Base-by-base conservation (phyloP, 208 protist species). In the Crithidia fasciculata region DNA sequence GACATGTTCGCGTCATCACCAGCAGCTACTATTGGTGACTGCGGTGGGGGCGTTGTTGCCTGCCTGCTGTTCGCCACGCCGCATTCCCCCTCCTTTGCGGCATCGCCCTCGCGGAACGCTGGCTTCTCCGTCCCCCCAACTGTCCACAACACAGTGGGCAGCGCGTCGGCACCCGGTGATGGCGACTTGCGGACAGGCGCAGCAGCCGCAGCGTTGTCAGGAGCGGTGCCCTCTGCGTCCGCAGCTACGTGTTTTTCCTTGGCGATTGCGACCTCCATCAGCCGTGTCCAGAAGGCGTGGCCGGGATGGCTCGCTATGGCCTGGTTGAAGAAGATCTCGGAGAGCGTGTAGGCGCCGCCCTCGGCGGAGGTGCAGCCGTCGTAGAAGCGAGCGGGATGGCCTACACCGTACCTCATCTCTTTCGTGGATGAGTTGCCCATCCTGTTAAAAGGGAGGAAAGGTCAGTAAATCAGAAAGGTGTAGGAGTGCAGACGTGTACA, bases 321-420 rank as follows among this genome's bases (percentile, higher is more conserved):
- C 40, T 76, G 60, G 60, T 64, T 52, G 50, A 81, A 70, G 54
- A 71, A 81, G 36, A 81, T 41, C 70, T 81, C 76, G n/a, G 76
- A 57, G 28, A 55, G 39, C 13, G 58, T 67, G 60, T 55, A 70
- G 57, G 55, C 40, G 40, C 63, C 69, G 8, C 72, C 61, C 9
- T 59, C n/a, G 28, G 36, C 69, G 15, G 55, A 50, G 16, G 47
- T 40, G 37, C 49, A 44, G 57, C 58, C 76, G 19, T 72, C 56
- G 62, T 81, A 74, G 55, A 72, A 81, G 60, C 44, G 54, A 12
- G 41, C 45, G 13, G 65, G 74, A 53, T 79, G 74, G 9, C 54
- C 56, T 10, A 60, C 5, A 19, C 44, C 63, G 6, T 40, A 7
- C 18, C 41, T 15, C 55, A 13, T 18, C 47, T 53, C 56, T 61